Evolutionary conservation across 23 red algal genomes (phyloP), one percentile per base, ranked within the genome.

Genomic region (Gracilaria vermiculophylla): DNA sequence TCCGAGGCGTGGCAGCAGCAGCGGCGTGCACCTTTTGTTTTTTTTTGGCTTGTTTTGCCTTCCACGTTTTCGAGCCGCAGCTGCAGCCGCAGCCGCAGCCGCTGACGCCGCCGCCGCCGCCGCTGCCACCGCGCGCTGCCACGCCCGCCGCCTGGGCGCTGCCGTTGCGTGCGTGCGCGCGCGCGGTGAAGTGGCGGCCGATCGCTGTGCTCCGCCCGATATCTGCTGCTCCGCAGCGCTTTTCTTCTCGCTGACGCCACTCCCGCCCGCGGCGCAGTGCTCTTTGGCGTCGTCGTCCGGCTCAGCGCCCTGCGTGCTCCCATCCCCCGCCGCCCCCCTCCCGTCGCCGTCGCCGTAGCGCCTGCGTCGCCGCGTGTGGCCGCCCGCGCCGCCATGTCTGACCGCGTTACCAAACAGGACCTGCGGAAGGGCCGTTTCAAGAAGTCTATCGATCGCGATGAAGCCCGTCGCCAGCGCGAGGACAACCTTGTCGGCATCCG

Each of bases 401-500:
- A 83, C 36, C 89, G 89, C 24, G 78, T 93, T 19, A 93, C 64
- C 25, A 93, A 93, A 55, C 89, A 93, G 45, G 89, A 93, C 53
- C 51, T 93, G 27, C 89, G 89, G 10, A 56, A 67, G 23, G 89
- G 78, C 35, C 87, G 86, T 40, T 98, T 95, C 87, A 95, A 95
- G 53, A 95, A 98, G 71, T 74, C 80, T 51, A 94, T 98, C 17
- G 96, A 98, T 67, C 37, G 61, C 0, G 96, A 98, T 67, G 96
- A 95, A 35, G 93, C 96, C 37, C 87, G 92, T 6, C 89, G 94
- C 27, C 92, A 95, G 41, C 80, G 96, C 8, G 96, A 98, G 69
- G 96, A 98, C 58, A 88, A 92, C 57, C 77, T 86, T 23, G 96
- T 98, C 27, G 87, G 92, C 76, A 94, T 98, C 42, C 87, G 96